Evolutionary conservation across 2,329 filamentous ascomycete species (phyloP).

Genomic region (Raffaelea deltoideospora): DNA sequence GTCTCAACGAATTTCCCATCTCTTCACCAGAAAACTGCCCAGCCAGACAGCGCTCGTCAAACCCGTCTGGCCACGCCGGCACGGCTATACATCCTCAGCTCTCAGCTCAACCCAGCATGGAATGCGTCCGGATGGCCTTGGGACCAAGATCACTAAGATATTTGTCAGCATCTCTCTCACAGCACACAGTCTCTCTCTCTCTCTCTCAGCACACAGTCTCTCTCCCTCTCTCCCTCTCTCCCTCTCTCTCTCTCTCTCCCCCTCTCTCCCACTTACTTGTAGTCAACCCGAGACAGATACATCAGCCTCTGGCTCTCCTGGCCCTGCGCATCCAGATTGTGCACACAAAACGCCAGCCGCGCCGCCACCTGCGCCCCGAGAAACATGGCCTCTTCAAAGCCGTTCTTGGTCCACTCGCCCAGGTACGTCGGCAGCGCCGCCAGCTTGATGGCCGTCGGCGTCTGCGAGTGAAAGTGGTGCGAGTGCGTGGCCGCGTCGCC

Average conservation of each 20-base stretch:
- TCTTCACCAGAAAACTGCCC: no score
- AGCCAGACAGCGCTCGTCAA: no score
- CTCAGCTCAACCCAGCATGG: constrained; percentile 38
- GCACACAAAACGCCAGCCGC: constrained; percentile 40
- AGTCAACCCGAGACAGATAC: constrained; percentile 43
- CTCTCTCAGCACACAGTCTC: no score
- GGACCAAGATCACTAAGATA: constrained; percentile 34
- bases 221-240: no score
- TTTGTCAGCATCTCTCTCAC: constrained; percentile 6
- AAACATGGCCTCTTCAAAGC: constrained; percentile 70
- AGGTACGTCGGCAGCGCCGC: constrained; percentile 72
- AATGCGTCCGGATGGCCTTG: constrained; percentile 37
- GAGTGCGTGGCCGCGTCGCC: constrained; percentile 17
- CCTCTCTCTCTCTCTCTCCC: no score
- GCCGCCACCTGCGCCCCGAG: constrained; percentile 78
- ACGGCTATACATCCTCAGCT: no score
- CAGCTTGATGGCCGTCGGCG: constrained; percentile 70
- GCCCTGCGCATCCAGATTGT: constrained; percentile 38
- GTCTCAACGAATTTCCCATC: no score
- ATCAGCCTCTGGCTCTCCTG: constrained; percentile 38
- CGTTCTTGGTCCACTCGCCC: constrained; percentile 74
- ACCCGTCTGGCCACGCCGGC: no score
- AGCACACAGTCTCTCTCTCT: not conserved
- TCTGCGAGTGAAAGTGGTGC: constrained; percentile 48
- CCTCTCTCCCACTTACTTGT: constrained; percentile 49